Conservation (phyloP, 2,329 filamentous ascomycete species). For the Pestalotiopsis sp. region DNA sequence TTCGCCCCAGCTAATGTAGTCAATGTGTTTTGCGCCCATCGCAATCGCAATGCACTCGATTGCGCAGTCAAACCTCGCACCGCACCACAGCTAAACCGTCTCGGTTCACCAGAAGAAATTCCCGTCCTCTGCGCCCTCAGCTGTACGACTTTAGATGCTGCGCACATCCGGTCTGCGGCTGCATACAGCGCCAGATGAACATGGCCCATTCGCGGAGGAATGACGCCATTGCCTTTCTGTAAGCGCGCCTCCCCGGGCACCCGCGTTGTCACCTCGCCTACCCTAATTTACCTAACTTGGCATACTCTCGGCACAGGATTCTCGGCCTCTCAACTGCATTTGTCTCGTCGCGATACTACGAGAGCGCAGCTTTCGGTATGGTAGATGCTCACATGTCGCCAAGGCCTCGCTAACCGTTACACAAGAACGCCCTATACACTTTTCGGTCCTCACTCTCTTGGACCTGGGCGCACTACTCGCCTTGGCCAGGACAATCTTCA, state of each 20-base stretch:
- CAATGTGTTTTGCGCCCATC: background rate
- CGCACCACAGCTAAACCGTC: background rate
- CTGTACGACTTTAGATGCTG: background rate
- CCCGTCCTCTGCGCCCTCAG: background rate
- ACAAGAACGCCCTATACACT: slow-evolving; percentile 37
- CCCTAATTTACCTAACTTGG: slow-evolving; percentile 11
- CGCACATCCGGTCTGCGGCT: background rate
- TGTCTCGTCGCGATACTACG: slow-evolving; percentile 35
- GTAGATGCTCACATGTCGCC: background rate
- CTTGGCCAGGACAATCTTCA: slow-evolving; percentile 18
- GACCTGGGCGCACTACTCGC: slow-evolving; percentile 25
- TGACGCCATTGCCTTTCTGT: background rate
- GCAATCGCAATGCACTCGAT: background rate
- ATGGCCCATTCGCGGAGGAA: background rate
- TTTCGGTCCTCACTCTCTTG: slow-evolving; percentile 33
- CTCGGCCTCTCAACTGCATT: slow-evolving; percentile 25
- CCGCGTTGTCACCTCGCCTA: background rate
- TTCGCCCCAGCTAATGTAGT: background rate
- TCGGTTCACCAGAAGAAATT: too few species aligned
- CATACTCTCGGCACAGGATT: slow-evolving; percentile 19
- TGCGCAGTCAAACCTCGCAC: background rate
- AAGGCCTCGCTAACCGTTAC: background rate
- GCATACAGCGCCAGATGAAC: background rate
- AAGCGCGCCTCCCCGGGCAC: background rate
- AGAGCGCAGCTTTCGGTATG: slow-evolving; percentile 40